These are phyloP conservation scores for Kentomonas sorsogonicus DNA, from an alignment of 208 protist genomes.

Conservation along the genomic window DNA sequence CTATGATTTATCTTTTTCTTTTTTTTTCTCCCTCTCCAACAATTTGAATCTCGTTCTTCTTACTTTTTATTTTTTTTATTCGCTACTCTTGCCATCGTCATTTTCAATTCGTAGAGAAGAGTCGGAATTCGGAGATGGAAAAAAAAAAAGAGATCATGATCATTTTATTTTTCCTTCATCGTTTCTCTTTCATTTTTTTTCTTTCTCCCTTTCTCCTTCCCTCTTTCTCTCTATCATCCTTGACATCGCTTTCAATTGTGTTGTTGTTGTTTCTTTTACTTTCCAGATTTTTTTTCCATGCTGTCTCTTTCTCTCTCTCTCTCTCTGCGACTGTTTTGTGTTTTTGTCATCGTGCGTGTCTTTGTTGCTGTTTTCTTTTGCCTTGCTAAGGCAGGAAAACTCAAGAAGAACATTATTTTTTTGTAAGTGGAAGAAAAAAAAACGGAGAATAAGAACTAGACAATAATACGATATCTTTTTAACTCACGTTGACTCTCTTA, in stretches of 20 bases:
- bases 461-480: no score
- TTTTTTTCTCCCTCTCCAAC: background rate
- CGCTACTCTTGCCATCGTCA: background rate
- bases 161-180: constrained; percentile 7
- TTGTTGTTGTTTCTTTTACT: constrained; percentile 2
- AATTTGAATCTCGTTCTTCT: background rate
- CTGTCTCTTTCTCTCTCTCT: constrained; percentile 10
- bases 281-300: background rate
- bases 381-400: no score
- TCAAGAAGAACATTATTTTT: no score
- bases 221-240: background rate
- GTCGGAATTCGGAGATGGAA: background rate
- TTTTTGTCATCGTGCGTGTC: constrained; percentile 1
- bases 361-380: constrained; percentile 10
- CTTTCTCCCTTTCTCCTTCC: constrained; percentile 1
- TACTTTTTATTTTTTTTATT: background rate
- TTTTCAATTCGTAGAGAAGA: constrained; percentile 8
- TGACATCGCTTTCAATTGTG: background rate
- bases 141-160: constrained; percentile 3
- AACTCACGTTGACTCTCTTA: constrained; percentile 1
- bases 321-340: background rate
- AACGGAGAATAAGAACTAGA: no score
- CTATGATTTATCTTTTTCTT: background rate
- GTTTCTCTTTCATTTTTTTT: background rate
- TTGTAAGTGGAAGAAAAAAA: no score